phyloP scores from a whole-genome alignment of 2,329 filamentous ascomycete species.

The Clarireedia paspali region DNA sequence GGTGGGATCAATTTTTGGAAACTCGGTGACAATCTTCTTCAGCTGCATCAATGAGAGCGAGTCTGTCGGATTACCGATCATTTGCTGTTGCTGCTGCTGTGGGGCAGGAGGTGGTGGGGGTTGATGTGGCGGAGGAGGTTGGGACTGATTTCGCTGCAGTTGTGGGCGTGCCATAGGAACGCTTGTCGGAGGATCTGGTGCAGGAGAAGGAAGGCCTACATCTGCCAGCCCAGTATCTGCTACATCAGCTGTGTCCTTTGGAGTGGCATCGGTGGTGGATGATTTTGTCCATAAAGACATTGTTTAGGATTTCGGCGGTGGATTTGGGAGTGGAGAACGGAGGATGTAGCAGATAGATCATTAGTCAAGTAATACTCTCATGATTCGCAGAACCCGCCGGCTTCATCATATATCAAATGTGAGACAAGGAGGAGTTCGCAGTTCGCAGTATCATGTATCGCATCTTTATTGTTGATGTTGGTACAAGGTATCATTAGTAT shows the following conservation, averaged over 20 bases:
- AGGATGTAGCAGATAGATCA: not conserved
- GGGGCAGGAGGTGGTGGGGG: conserved; percentile 27
- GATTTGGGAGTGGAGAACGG: not conserved
- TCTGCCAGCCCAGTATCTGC: conserved; percentile 36
- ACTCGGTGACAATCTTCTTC: conserved; percentile 64
- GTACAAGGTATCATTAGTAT: not conserved
- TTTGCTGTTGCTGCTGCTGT: not conserved
- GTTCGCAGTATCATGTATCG: not conserved
- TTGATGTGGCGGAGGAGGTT: conserved; percentile 30
- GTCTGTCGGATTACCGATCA: conserved; percentile 43
- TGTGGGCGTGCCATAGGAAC: conserved; percentile 25
- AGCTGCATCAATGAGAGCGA: conserved; percentile 71
- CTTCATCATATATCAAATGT: no score
- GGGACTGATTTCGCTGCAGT: conserved; percentile 32
- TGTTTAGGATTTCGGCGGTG: not conserved
- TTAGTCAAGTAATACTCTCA: not conserved
- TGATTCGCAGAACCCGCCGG: not conserved
- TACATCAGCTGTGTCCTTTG: conserved; percentile 30
- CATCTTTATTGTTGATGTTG: not conserved
- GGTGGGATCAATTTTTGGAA: conserved; percentile 59
- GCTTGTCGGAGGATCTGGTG: conserved; percentile 17
- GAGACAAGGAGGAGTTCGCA: no score
- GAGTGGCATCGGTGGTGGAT: conserved; percentile 9
- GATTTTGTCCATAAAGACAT: conserved; percentile 27
- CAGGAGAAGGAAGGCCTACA: conserved; percentile 26